phyloP scores from a whole-genome alignment of 2,329 filamentous ascomycete species.

The Ramularia endophylla region DNA sequence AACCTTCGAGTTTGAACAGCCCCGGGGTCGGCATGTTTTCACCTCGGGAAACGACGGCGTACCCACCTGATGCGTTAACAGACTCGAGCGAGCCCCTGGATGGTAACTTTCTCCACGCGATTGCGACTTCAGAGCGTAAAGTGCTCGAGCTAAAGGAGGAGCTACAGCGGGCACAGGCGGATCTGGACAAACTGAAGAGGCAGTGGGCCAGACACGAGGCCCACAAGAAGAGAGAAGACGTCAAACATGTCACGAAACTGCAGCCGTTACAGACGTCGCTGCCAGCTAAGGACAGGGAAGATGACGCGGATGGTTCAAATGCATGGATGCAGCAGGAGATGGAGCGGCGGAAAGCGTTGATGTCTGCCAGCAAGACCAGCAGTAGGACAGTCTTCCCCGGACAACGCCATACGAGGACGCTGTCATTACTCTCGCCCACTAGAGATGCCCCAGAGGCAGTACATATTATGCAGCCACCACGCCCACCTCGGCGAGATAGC shows the following conservation, averaged over 20 bases:
- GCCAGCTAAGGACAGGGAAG: constrained; percentile 22
- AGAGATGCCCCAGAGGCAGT: constrained; percentile 13
- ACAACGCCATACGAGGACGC: constrained; percentile 55
- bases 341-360: constrained; percentile 65
- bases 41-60: constrained; percentile 20
- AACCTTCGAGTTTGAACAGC: constrained; percentile 29
- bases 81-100: constrained; percentile 28
- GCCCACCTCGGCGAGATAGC: constrained; percentile 24
- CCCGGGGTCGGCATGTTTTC: constrained; percentile 30
- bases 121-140: constrained; percentile 84
- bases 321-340: constrained; percentile 53
- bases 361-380: constrained; percentile 44
- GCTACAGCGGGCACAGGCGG: constrained; percentile 71
- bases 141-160: constrained; percentile 91
- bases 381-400: constrained; percentile 58
- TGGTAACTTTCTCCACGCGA: constrained; percentile 69
- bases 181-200: constrained; percentile 70
- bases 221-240: constrained; percentile 66
- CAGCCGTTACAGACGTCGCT: constrained; percentile 46
- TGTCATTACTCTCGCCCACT: constrained; percentile 75
- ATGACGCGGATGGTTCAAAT: constrained; percentile 35
- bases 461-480: constrained; percentile 4
- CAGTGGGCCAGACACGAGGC: constrained; percentile 76
- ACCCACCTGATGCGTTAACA: constrained; percentile 37
- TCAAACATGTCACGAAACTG: constrained; percentile 54